Evolutionary conservation across 164 flowering plant species (phyloP), one percentile per base, ranked within the genome.

Genomic region (Vitis rupestris): DNA sequence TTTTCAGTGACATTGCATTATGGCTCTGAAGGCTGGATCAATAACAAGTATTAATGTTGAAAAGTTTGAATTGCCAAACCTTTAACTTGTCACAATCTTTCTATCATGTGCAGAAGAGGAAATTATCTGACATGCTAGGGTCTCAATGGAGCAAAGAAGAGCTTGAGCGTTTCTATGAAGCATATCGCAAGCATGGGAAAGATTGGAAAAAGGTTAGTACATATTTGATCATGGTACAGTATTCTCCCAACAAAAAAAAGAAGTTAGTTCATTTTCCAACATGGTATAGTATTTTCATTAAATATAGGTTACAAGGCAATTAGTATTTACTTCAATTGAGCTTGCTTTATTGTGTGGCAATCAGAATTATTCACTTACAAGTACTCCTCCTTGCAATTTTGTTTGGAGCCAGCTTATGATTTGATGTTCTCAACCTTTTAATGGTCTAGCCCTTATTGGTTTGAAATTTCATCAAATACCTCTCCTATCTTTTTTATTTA

Each of bases 191-290:
- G 70, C 74, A 85, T 75, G 89, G 87, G 72, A 86, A 77, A 72
- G 92, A 90, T 50, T 90, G 94, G 94, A 88, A 84, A 70, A 88
- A 90, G 92, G 94, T 88, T 56, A 47, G 73, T 67, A 50, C 51
- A 50, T 19, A 50, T 51, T 13, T 53, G 16, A 5, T 23, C 37
- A 15, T 59, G 48, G 44, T 37, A 37, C 44, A 37, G 44, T 37
- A 37, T 37, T 37, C 44, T 37, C 44, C 44, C 44, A 3, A 37
- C 2, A 37, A 37, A 37, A 37, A 37, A 37, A 23, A 23, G 27
- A 23, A 37, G 44, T 37, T 37, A 37, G 44, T 37, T 3, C 44
- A 37, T 37, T 37, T 37, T 37, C 44, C 44, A 37, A 3, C 44
- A 37, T 37, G 44, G 5, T 37, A 37, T 6, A 3, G 44, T 37